These are phyloP conservation scores for Colletotrichum zoysiae DNA, from an alignment of 2,329 filamentous ascomycete species.

Conservation along the genomic window DNA sequence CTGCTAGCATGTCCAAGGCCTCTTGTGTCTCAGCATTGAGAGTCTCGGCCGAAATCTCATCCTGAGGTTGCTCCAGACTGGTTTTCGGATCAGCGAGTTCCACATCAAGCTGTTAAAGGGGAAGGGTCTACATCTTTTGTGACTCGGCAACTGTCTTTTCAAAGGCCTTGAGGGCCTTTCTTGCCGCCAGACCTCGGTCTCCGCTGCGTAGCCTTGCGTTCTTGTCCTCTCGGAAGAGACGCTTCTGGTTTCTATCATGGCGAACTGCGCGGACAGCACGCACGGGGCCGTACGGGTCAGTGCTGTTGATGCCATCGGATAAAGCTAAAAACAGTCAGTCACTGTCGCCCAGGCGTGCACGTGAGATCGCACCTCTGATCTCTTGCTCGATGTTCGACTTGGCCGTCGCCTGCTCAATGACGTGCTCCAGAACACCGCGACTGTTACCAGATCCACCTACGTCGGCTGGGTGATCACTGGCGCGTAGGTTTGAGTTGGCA, in stretches of 20 bases:
- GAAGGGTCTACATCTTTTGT: constrained; percentile 58
- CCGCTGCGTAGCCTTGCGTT: constrained; percentile 81
- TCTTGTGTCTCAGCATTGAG: constrained; percentile 76
- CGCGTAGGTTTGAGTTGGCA: constrained; percentile 44
- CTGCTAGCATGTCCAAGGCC: constrained; percentile 76
- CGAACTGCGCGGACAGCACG: constrained; percentile 71
- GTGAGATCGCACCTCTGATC: constrained; percentile 62
- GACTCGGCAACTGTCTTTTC: constrained; percentile 76
- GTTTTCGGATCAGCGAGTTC: constrained; percentile 21
- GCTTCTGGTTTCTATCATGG: constrained; percentile 71
- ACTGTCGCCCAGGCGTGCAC: not conserved
- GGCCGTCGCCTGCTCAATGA: constrained; percentile 72
- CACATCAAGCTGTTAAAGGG: not conserved
- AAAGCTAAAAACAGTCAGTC: constrained; percentile 59
- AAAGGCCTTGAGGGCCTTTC: constrained; percentile 78
- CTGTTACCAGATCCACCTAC: constrained; percentile 18
- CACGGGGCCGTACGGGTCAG: constrained; percentile 69
- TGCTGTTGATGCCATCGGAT: constrained; percentile 70
- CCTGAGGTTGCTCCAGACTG: constrained; percentile 64
- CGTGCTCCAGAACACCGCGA: constrained; percentile 72
- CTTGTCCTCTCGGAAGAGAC: constrained; percentile 78
- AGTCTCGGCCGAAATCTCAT: constrained; percentile 67
- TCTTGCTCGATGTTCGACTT: constrained; percentile 70
- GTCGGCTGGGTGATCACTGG: constrained; percentile 4
- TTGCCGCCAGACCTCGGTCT: constrained; percentile 77